phyloP scores from a whole-genome alignment of 371 early-diverging fungal genomes.

The Lichtheimia hyalospora region DNA sequence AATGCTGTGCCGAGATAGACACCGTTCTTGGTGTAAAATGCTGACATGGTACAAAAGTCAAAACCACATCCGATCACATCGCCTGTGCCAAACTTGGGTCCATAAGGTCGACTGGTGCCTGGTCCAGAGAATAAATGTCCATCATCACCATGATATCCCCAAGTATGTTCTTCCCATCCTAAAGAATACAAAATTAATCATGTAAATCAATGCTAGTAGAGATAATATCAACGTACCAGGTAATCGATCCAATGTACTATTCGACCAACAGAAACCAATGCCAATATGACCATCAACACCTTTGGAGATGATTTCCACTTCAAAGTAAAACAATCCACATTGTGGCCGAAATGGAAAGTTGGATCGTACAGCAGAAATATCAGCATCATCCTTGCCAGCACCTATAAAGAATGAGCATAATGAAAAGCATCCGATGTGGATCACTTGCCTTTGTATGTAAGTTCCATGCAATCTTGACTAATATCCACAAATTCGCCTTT shows the following conservation, averaged over 20 bases:
- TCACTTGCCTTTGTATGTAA: conserved; percentile 55
- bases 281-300: conserved; percentile 89
- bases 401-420: conserved; percentile 44
- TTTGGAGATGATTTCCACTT: conserved; percentile 77
- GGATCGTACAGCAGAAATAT: conserved; percentile 79
- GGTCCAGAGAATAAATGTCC: conserved; percentile 74
- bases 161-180: conserved; percentile 78
- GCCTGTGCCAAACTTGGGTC: conserved; percentile 86
- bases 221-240: conserved; percentile 60
- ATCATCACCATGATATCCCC: conserved; percentile 91
- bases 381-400: conserved; percentile 70
- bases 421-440: background rate
- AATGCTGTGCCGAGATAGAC: conserved; percentile 66
- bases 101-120: conserved; percentile 77
- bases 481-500: conserved; percentile 54
- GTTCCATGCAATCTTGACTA: conserved; percentile 47
- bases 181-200: background rate
- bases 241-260: conserved; percentile 60
- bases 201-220: too few species aligned
- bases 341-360: conserved; percentile 84
- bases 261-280: conserved; percentile 71
- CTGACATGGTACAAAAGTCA: conserved; percentile 71
- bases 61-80: conserved; percentile 92
- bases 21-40: conserved; percentile 94
- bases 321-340: conserved; percentile 90